Base-by-base conservation (phyloP, 2,329 filamentous ascomycete species). In the Talaromyces funiculosus region DNA sequence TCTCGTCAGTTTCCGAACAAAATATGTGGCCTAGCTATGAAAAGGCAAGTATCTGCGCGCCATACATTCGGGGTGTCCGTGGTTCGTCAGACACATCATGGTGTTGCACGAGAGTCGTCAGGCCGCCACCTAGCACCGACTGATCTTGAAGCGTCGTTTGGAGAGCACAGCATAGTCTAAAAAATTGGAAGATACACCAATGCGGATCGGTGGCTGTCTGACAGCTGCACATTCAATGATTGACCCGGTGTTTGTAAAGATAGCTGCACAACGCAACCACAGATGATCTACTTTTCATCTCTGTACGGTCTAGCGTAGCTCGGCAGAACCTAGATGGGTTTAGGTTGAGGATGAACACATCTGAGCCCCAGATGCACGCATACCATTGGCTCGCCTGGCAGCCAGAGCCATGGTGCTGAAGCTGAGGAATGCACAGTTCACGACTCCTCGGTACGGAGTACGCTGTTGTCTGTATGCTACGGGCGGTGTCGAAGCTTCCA, bases 261-360 rank as follows among this genome's bases (percentile, higher is more conserved):
- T n/a, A n/a, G n/a, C n/a, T n/a, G n/a, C n/a, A n/a, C n/a, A n/a
- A n/a, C n/a, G n/a, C n/a, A n/a, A 35, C 26, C 47, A 35, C 26
- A 29, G 33, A 40, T 40, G 47, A 51, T 51, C 47, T 51, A 14
- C 45, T 51, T 33, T 4, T 10, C 16, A 4, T 38, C 33, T 38
- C 8, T 14, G 31, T 35, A 18, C 33, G 20, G 51, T 22, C 51
- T 54, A 54, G 51, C 51, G 33, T 4, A 40, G 40, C 40, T 4
- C 20, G 40, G 51, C 38, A 54, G 22, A 54, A 54, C 51, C 51
- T 54, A 54, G 35, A 54, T 40, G 29, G 51, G 51, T 18, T 38
- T 54, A 54, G 51, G 14, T 12, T n/a, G 33, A 24, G n/a, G 18
- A 20, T 12, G 9, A 14, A 7, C 40, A 24, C 24, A 43, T 43